Percentiles rank a stretch among this genome's conserved stretches.
phyloP scores from a whole-genome alignment of 768 basidiomycete genomes.

The Rhodosporidiobolus odoratus region DNA sequence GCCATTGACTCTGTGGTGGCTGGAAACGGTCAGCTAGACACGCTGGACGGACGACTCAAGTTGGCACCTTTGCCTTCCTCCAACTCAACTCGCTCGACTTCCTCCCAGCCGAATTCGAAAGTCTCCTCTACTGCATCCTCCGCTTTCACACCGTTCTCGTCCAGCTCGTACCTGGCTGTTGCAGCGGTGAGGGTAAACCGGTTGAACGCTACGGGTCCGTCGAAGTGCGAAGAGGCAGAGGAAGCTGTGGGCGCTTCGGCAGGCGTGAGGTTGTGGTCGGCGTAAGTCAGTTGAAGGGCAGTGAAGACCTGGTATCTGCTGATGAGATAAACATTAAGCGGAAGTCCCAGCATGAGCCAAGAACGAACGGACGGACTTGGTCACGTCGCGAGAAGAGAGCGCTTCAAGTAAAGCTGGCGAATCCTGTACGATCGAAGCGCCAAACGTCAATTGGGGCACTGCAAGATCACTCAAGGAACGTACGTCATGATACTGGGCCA shows the following conservation, averaged over 20 bases:
- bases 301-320: neutral
- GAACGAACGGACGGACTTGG: neutral
- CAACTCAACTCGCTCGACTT: neutral
- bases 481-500: neutral
- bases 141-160: neutral
- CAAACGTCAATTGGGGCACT: neutral
- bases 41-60: neutral
- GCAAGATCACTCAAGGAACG: neutral
- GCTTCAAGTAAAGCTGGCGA: neutral
- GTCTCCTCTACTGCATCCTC: neutral
- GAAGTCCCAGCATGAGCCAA: neutral
- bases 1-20: neutral
- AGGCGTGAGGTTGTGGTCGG: neutral
- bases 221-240: neutral
- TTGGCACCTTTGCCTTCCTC: neutral
- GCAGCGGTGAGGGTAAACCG: neutral
- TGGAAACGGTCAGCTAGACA: neutral
- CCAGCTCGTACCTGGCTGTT: neutral
- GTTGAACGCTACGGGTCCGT: neutral
- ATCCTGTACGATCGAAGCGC: neutral
- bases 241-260: neutral
- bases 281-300: neutral
- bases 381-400: neutral
- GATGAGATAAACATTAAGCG: neutral
- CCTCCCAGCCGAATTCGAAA: neutral